These are phyloP conservation scores for Fusarium subglutinans DNA, from an alignment of 2,329 filamentous ascomycete genomes.

Conservation along the genomic window DNA sequence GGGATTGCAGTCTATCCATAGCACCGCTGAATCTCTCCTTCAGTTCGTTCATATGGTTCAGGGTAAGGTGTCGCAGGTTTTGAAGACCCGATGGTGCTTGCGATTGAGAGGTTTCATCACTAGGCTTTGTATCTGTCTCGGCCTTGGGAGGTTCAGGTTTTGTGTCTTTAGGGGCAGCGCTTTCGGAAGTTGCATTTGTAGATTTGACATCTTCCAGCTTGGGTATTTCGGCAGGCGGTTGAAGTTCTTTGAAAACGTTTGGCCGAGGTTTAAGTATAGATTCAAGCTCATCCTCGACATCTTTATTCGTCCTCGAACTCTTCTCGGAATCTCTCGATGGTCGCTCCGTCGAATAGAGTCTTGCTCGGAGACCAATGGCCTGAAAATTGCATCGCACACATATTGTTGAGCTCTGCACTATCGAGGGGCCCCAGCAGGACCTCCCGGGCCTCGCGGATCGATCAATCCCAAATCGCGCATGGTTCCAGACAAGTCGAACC, in stretches of 20 bases:
- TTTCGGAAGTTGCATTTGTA: background rate
- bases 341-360: constrained; percentile 43
- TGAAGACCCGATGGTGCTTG: constrained; percentile 35
- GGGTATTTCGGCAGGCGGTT: constrained; percentile 11
- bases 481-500: constrained; percentile 44
- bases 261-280: constrained; percentile 33
- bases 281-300: constrained; percentile 31
- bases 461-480: constrained; percentile 41
- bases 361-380: constrained; percentile 34
- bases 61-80: constrained; percentile 47
- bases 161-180: background rate
- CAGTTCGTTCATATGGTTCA: constrained; percentile 47
- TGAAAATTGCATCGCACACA: constrained; percentile 36
- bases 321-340: constrained; percentile 32
- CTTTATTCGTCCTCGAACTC: constrained; percentile 22
- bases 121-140: constrained; percentile 10
- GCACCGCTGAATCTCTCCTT: constrained; percentile 55
- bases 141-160: constrained; percentile 2
- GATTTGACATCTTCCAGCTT: constrained; percentile 8
- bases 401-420: constrained; percentile 23
- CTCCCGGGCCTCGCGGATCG: constrained; percentile 32
- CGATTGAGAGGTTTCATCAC: constrained; percentile 1
- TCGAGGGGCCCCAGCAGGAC: constrained; percentile 23
- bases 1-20: constrained; percentile 90
- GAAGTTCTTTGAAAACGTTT: constrained; percentile 17